phyloP scores from a whole-genome alignment of 1,284 basidiomycete species.

The Porodaedalea pini region DNA sequence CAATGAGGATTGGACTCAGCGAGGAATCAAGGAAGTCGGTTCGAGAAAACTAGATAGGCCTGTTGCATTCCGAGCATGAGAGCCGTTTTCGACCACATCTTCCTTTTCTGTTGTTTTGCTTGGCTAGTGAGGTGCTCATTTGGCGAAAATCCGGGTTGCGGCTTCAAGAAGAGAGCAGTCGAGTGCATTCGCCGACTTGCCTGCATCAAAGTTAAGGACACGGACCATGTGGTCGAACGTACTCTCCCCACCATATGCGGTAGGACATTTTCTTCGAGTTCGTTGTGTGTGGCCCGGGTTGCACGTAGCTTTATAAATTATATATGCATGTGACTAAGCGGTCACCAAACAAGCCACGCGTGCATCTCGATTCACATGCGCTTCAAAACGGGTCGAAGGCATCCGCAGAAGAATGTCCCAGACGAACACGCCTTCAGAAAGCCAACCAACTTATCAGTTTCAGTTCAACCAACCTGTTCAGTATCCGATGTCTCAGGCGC shows the following conservation, averaged over 20 bases:
- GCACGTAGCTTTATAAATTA: neutral
- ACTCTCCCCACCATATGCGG: too few species aligned
- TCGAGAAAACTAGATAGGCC: conserved; percentile 29
- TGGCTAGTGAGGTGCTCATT: too few species aligned
- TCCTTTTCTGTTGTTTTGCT: neutral
- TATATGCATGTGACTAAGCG: neutral
- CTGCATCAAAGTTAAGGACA: too few species aligned
- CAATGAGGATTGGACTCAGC: conserved; percentile 14
- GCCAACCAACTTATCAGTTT: conserved; percentile 11
- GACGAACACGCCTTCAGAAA: conserved; percentile 9
- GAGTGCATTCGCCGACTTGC: too few species aligned
- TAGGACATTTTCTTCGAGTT: neutral
- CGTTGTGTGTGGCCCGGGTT: neutral
- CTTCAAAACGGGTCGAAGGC: neutral
- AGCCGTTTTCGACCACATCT: conserved; percentile 22
- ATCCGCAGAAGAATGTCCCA: conserved; percentile 4
- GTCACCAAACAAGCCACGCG: neutral
- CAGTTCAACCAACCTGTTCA: conserved; percentile 16
- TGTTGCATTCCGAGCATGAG: conserved; percentile 51
- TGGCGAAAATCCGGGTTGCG: too few species aligned
- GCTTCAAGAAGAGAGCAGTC: too few species aligned
- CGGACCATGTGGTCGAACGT: too few species aligned
- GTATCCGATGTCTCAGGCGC: conserved; percentile 16
- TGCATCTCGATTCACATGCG: neutral
- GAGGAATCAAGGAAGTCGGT: neutral